A percentile compares a stretch with the other conserved stretches of the same genome.
Evolutionary conservation across 2,329 filamentous ascomycete genomes (phyloP).

Genomic region (Penicillium sp.): DNA sequence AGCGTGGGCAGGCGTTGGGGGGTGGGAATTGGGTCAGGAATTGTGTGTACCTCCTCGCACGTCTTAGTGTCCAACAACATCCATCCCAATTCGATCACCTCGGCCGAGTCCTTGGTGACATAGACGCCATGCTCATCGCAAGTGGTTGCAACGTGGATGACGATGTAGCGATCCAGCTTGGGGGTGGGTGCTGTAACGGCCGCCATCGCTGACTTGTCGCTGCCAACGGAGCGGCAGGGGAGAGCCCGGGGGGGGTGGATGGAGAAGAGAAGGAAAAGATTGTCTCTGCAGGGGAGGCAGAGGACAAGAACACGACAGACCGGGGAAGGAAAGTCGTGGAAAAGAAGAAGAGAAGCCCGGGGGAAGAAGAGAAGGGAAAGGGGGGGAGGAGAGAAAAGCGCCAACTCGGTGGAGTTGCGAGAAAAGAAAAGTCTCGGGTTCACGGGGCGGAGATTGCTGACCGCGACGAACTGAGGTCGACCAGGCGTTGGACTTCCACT

Average conservation of each 20-base stretch:
- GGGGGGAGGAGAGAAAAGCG: constrained; percentile 19
- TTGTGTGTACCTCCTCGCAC: constrained; percentile 75
- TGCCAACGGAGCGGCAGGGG: constrained; percentile 31
- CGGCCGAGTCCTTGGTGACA: constrained; percentile 97
- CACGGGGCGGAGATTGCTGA: constrained; percentile 19
- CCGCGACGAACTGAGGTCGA: neutral
- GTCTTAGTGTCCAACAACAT: constrained; percentile 89
- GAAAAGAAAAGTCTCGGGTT: constrained; percentile 16
- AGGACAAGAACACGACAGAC: constrained; percentile 30
- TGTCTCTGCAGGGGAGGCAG: constrained; percentile 32
- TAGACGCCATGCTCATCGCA: constrained; percentile 99
- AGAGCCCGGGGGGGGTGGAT: constrained; percentile 19
- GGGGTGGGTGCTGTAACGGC: constrained; percentile 54
- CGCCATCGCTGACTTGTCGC: constrained; percentile 41
- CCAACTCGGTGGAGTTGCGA: constrained; percentile 26
- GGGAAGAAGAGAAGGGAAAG: constrained; percentile 16
- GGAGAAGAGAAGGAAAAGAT: constrained; percentile 15
- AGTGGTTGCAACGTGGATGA: constrained; percentile 97
- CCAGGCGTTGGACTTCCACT: too few relatives aligned
- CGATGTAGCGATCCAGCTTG: constrained; percentile 91
- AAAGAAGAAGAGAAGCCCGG: constrained; percentile 22
- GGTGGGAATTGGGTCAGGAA: too few relatives aligned
- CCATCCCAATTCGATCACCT: constrained; percentile 99
- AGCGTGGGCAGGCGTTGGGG: too few relatives aligned
- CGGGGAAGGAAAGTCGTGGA: constrained; percentile 27